Conservation (phyloP, 495 filamentous ascomycete genomes). For the Pyrenula aspistea region DNA sequence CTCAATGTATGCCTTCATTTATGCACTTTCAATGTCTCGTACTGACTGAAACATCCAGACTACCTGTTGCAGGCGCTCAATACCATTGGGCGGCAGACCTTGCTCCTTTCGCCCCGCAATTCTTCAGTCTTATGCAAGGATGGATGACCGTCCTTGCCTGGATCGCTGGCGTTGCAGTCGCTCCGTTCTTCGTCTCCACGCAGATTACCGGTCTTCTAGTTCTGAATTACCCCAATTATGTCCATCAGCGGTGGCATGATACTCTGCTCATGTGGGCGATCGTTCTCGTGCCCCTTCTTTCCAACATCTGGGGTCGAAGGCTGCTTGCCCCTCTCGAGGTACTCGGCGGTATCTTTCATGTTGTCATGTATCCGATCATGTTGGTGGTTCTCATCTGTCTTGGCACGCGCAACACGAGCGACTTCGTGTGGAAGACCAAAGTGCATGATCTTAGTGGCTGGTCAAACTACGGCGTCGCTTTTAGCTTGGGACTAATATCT, state of each 20-base stretch:
- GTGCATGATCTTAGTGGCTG: conserved; percentile 28
- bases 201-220: conserved; percentile 34
- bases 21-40: conserved; percentile 1
- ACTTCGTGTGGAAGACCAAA: conserved; percentile 31
- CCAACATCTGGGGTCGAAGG: conserved; percentile 33
- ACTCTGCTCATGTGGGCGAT: conserved; percentile 37
- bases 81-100: conserved; percentile 35
- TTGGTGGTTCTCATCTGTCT: conserved; percentile 30
- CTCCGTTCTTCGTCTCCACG: conserved; percentile 21
- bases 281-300: conserved; percentile 19
- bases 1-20: conserved; percentile 17
- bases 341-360: conserved; percentile 32
- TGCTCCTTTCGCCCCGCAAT: conserved; percentile 22
- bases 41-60: conserved; percentile 6
- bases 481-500: conserved; percentile 24
- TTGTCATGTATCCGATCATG: conserved; percentile 32
- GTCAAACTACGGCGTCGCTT: conserved; percentile 26
- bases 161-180: conserved; percentile 10
- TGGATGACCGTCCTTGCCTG: conserved; percentile 16
- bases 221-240: conserved; percentile 28
- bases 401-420: conserved; percentile 28
- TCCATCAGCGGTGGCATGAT: conserved; percentile 29
- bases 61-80: conserved; percentile 26
- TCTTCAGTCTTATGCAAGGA: conserved; percentile 32
- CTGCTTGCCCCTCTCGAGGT: conserved; percentile 34